Percentiles rank a stretch among this genome's conserved stretches.
phyloP scores from a whole-genome alignment of 202 grass and related monocot species.

The Carex arenaria region DNA sequence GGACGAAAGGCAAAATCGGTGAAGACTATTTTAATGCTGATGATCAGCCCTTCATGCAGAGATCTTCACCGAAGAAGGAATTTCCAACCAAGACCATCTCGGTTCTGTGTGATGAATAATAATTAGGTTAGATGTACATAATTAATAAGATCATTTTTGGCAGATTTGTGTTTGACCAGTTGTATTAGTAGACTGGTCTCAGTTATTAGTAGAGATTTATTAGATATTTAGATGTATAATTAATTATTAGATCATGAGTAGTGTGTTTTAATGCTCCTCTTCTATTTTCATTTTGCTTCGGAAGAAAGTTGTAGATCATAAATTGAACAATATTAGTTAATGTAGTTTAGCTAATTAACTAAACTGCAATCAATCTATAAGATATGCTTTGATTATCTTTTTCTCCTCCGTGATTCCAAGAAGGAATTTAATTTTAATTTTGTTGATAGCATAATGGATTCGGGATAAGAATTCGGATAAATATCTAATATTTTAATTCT shows the following conservation, averaged over 20 bases:
- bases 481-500: too few species aligned
- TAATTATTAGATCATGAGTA: background rate
- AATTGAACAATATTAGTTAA: background rate
- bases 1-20: constrained; percentile 31
- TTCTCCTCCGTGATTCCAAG: background rate
- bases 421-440: background rate
- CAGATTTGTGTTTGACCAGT: constrained; percentile 12
- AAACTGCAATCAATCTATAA: background rate
- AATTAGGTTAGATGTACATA: constrained; percentile 15
- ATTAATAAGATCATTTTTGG: constrained; percentile 1
- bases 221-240: background rate
- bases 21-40: constrained; percentile 48
- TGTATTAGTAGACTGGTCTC: background rate
- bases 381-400: background rate
- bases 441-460: background rate
- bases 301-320: background rate
- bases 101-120: constrained; percentile 41
- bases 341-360: constrained; percentile 2
- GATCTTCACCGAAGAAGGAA: constrained; percentile 36
- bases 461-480: background rate
- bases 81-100: constrained; percentile 59
- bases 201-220: background rate
- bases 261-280: constrained; percentile 10
- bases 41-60: constrained; percentile 31
- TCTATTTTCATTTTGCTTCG: background rate